Evolutionary conservation across 2,329 filamentous ascomycete genomes (phyloP), one percentile per base, ranked within the genome.

Genomic region (Paecilomyces sp.): DNA sequence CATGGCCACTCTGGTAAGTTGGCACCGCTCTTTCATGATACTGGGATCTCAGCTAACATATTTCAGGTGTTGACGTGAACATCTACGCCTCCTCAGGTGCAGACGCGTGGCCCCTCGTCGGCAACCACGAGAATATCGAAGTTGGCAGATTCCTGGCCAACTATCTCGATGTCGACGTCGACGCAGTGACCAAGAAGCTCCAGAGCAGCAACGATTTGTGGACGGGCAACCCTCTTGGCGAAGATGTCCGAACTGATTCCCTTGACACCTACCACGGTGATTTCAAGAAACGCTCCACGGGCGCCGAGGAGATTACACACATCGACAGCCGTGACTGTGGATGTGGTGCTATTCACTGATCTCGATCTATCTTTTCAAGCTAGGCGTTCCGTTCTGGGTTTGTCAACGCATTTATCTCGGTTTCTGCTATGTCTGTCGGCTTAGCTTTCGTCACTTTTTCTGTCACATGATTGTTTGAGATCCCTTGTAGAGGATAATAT

Each of bases 61-160:
- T 61, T 67, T 61, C 70, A 71, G 94, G 88, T 57, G 92, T 94
- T 7, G 94, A 99, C 71, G 94, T 99, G 55, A 99, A 99, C 74
- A 91, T 99, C 65, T 99, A 97, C 77, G 88, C 90, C 57, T 92
- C 89, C 0, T 87, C 90, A 3, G 81, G 84, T 0, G 81, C 84
- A 41, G 77, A 79, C 31, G 84, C 87, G 0, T 81, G 84, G 52
- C 80, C 82, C 13, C 80, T 96, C 6, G 79, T 85, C 2, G 93
- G 93, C 7, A 97, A 97, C 73, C 88, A 95, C 58, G 94, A 99
- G 79, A 99, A 99, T 72, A 97, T 88, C 0, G 92, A 97, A 28
- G 83, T 99, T 0, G 94, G 94, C 34, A 79, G 83, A 53, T 99
- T 97, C 73, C 76, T 99, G 60, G 80, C 85, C 7, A 79, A 86